Percentiles rank a stretch among this genome's conserved stretches.
phyloP scores from a whole-genome alignment of 2,329 filamentous ascomycete genomes.

The Calonectria hongkongensis region DNA sequence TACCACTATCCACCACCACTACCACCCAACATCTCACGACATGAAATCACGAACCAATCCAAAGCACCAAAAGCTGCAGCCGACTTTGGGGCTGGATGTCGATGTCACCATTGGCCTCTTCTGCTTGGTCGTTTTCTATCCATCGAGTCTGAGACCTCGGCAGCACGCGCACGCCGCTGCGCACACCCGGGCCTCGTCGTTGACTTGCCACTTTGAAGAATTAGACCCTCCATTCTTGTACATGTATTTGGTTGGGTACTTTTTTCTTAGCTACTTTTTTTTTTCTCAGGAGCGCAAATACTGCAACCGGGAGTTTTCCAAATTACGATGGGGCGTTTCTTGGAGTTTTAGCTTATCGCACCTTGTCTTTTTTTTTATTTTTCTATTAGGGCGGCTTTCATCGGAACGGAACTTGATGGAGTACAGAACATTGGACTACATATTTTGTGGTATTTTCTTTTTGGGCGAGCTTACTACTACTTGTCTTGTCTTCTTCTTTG shows the following conservation, averaged over 20 bases:
- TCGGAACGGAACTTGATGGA: conserved; percentile 50
- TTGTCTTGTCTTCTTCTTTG: conserved; percentile 23
- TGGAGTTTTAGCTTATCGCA: conserved; percentile 48
- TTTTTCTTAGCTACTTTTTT: conserved; percentile 32
- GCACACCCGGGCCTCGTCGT: conserved; percentile 37
- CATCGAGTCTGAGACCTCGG: conserved; percentile 45
- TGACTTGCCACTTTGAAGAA: conserved; percentile 35
- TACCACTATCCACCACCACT: background rate
- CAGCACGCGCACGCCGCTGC: conserved; percentile 38
- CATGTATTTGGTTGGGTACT: conserved; percentile 40
- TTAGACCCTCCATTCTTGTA: conserved; percentile 40
- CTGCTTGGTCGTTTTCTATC: conserved; percentile 38
- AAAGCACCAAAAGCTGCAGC: background rate
- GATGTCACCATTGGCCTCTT: conserved; percentile 1
- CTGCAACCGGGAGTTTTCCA: conserved; percentile 44
- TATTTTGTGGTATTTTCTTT: conserved; percentile 30
- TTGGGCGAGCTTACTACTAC: conserved; percentile 19
- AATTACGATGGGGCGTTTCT: conserved; percentile 56
- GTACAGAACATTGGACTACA: conserved; percentile 49
- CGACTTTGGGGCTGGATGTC: background rate
- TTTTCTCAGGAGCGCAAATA: conserved; percentile 47
- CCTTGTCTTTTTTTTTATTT: conserved; percentile 37
- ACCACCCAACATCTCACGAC: background rate
- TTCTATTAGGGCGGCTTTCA: conserved; percentile 39
- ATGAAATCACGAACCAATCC: conserved; percentile 17